Evolutionary conservation across 169 alveolate species (phyloP), one percentile per base, ranked within the genome.

Genomic region (Eimeria necatrix): DNA sequence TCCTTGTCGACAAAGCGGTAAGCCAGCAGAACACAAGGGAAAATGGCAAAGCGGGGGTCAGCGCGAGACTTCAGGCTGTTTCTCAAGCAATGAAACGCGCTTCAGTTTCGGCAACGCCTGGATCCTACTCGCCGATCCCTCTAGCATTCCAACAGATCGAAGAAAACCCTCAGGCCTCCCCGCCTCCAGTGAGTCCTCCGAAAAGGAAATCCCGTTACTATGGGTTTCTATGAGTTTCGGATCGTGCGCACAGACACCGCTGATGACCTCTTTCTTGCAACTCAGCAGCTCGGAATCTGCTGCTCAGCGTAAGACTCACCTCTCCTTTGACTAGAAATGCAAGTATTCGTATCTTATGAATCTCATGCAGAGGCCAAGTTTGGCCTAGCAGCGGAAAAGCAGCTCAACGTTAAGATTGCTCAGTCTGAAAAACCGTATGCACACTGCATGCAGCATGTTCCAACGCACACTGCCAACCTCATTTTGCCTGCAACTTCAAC

Each of bases 381-480:
- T 22, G 95, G 68, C 18, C 12, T 68, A 14, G 60, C 59, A 10
- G 56, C 76, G 53, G 93, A 90, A 26, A 94, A 78, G 16, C 94
- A 94, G 83, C 92, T 94, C 61, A 94, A 87, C 48, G 95, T 89
- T 46, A 94, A 89, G 52, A 53, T 89, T 16, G 53, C 91, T 9
- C 96, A 94, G 53, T 87, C 95, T 49, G 94, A 89, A 51, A 94
- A 94, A 78, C 87, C 95, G 94, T 90, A 51, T 24, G 96, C 24
- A 9, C 51, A 26, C 7, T 22, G 46, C n/a, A 24, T 10, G 61
- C 78, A 32, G 41, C 41, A 32, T 32, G 41, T 2, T 32, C 41
- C 41, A 32, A 22, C 91, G 14, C 1, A n/a, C 24, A 6, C 32
- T 26, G 12, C 88, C 10, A 68, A 4, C 22, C 10, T 22, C 24